Percentiles rank a stretch among this genome's conserved stretches.
These are phyloP conservation scores for Betula pendula DNA, from an alignment of 306 rosid species.

Conservation along the genomic window DNA sequence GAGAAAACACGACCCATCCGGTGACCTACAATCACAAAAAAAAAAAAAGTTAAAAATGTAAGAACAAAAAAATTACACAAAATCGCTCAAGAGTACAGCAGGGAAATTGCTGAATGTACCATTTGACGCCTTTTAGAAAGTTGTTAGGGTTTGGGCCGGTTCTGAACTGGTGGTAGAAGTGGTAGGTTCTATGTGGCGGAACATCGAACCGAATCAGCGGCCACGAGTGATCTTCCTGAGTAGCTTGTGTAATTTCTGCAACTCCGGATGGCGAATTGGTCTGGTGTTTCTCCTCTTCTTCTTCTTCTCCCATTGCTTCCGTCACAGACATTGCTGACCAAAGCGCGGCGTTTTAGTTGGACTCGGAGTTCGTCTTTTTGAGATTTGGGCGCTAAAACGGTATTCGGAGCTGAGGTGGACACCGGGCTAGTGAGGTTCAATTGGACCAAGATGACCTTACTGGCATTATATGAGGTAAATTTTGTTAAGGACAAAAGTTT, in stretches of 20 bases:
- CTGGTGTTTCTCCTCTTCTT: slow-evolving; percentile 23
- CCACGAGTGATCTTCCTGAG: slow-evolving; percentile 38
- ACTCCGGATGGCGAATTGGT: slow-evolving; percentile 16
- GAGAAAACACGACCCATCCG: slow-evolving; percentile 87
- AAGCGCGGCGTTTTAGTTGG: not conserved
- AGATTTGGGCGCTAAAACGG: not conserved
- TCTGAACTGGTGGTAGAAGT: slow-evolving; percentile 72
- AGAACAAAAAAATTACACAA: not conserved
- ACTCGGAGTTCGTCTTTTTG: not conserved
- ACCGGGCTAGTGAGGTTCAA: not conserved
- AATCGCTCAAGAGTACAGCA: not conserved
- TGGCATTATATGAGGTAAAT: too few species aligned
- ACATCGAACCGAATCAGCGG: slow-evolving; percentile 62
- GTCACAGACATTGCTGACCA: not conserved
- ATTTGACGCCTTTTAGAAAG: slow-evolving; percentile 81
- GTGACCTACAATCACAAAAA: slow-evolving; percentile 61
- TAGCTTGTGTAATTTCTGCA: slow-evolving; percentile 11
- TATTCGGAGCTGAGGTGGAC: not conserved
- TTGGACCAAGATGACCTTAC: too few species aligned
- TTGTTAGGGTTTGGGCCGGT: slow-evolving; percentile 73
- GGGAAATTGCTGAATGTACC: slow-evolving; percentile 38
- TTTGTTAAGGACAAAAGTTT: too few species aligned
- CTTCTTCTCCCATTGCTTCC: slow-evolving; percentile 49
- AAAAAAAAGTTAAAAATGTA: not conserved
- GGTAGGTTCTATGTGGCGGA: slow-evolving; percentile 67